phyloP scores from a whole-genome alignment of 1,284 basidiomycete species.

The Chalciporus sp. region DNA sequence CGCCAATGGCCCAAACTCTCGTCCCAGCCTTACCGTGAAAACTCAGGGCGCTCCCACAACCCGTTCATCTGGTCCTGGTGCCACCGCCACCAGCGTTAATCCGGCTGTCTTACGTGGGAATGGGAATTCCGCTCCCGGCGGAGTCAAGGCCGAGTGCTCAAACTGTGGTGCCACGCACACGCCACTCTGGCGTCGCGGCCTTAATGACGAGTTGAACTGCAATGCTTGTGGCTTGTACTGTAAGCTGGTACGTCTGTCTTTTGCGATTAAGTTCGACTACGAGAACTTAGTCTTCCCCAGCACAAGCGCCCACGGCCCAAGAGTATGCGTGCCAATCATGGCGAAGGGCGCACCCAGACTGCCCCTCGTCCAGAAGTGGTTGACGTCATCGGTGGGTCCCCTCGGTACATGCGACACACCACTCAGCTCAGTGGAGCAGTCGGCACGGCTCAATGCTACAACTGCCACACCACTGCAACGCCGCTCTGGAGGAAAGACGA shows the following conservation, averaged over 20 bases:
- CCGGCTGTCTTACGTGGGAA: conserved; percentile 38
- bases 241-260: conserved; percentile 57
- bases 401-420: conserved; percentile 25
- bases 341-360: conserved; percentile 57
- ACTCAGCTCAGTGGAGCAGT: conserved; percentile 31
- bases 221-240: conserved; percentile 83
- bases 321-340: conserved; percentile 75
- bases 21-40: conserved; percentile 60
- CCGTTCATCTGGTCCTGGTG: conserved; percentile 59
- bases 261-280: neutral
- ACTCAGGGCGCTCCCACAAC: conserved; percentile 43
- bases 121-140: conserved; percentile 59
- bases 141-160: conserved; percentile 80
- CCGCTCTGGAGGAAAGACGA: conserved; percentile 92
- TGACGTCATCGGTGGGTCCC: conserved; percentile 53
- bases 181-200: conserved; percentile 76
- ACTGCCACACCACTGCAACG: conserved; percentile 87
- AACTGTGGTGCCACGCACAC: conserved; percentile 85
- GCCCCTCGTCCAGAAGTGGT: conserved; percentile 55
- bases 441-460: conserved; percentile 76
- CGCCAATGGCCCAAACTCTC: conserved; percentile 44
- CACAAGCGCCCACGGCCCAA: conserved; percentile 83
- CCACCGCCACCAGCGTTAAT: conserved; percentile 58
- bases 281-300: conserved; percentile 35
- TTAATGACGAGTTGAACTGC: conserved; percentile 84